Percentiles rank a stretch among this genome's conserved stretches.
These are phyloP conservation scores for Solanum tarapatanum DNA, from an alignment of 257 asterid species.

Conservation along the genomic window DNA sequence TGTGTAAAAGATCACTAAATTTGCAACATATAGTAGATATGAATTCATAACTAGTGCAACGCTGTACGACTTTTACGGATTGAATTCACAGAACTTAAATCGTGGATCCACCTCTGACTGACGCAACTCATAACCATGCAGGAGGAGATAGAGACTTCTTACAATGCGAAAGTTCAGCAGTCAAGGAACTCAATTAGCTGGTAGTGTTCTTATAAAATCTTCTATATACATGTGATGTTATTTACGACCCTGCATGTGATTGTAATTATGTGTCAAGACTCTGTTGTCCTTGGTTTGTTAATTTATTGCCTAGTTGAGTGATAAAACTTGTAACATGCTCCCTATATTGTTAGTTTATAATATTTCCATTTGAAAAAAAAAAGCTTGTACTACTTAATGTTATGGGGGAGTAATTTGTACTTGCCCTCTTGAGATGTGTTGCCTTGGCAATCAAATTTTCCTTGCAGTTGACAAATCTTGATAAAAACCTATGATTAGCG, in stretches of 20 bases:
- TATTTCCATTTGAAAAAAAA: not conserved
- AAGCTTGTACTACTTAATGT: not conserved
- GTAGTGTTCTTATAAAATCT: conserved; percentile 20
- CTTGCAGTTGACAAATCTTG: not conserved
- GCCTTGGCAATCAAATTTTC: not conserved
- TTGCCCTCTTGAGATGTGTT: not conserved
- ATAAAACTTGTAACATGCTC: conserved; percentile 1
- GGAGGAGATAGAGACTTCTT: conserved; percentile 69
- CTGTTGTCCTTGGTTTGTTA: not conserved
- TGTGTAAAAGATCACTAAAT: not conserved
- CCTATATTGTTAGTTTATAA: not conserved
- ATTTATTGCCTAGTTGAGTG: not conserved
- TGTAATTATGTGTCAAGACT: not conserved
- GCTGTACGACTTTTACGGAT: not conserved
- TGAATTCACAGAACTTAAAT: not conserved
- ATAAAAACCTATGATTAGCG: not conserved
- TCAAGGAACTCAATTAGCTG: conserved; percentile 53
- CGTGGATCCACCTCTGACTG: not conserved
- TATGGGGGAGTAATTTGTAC: not conserved
- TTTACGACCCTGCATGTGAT: not conserved
- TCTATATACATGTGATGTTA: not conserved
- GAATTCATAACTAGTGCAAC: not conserved
- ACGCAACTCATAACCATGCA: conserved; percentile 19
- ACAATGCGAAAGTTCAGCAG: conserved; percentile 56
- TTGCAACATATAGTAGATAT: not conserved